These are phyloP conservation scores for Daedalea quercina DNA, from an alignment of 768 basidiomycete genomes.

Conservation along the genomic window DNA sequence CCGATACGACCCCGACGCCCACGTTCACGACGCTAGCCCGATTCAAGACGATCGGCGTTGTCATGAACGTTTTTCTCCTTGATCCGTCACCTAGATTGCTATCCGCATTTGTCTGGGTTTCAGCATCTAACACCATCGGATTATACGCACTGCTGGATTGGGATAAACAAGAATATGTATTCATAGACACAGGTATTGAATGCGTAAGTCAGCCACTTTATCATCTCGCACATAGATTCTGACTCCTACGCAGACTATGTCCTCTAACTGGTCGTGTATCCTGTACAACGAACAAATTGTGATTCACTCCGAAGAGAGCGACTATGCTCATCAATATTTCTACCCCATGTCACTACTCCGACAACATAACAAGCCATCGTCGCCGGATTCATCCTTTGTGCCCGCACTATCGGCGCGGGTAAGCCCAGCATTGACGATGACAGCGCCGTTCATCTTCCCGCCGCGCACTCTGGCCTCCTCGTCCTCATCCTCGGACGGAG, in stretches of 20 bases:
- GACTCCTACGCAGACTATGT: conserved; percentile 38
- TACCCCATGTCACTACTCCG: conserved; percentile 44
- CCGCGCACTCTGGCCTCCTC: not conserved
- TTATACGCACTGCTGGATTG: conserved; percentile 63
- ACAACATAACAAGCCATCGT: conserved; percentile 18
- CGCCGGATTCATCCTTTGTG: conserved; percentile 8
- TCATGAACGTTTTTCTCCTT: conserved; percentile 74
- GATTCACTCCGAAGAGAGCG: conserved; percentile 67
- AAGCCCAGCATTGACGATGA: conserved; percentile 13
- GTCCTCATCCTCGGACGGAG: not conserved
- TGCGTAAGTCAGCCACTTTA: conserved; percentile 44
- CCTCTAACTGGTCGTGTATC: conserved; percentile 76
- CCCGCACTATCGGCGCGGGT: conserved; percentile 19
- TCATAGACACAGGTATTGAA: conserved; percentile 67
- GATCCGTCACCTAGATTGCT: conserved; percentile 55
- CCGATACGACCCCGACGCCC: conserved; percentile 23
- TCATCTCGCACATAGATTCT: conserved; percentile 1
- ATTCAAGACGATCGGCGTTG: conserved; percentile 59
- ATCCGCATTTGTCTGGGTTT: conserved; percentile 66
- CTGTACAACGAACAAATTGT: conserved; percentile 60
- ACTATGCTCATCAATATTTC: conserved; percentile 60
- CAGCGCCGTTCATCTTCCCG: conserved; percentile 20
- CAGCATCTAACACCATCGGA: conserved; percentile 46
- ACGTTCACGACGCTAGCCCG: conserved; percentile 52
- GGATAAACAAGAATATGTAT: conserved; percentile 59